Evolutionary conservation across 306 rosid genomes (phyloP).

Genomic region (Prinsepia uniflora): DNA sequence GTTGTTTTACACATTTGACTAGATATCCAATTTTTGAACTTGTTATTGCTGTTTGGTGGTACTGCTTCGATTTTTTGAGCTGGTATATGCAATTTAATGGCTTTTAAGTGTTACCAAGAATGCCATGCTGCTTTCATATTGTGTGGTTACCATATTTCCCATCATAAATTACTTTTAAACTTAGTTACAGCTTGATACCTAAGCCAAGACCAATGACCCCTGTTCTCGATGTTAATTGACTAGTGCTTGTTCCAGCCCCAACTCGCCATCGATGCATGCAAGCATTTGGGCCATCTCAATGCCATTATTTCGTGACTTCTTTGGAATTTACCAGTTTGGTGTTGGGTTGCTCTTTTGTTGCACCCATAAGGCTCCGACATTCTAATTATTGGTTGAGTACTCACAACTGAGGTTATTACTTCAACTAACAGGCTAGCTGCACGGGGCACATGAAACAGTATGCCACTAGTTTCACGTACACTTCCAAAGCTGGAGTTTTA

Average conservation of each 20-base stretch:
- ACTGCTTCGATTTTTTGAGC: not conserved
- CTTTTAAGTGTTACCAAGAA: not conserved
- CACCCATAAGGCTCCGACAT: not conserved
- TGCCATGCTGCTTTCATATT: not conserved
- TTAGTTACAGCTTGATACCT: not conserved
- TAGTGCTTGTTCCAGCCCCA: not conserved
- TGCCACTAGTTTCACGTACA: not conserved
- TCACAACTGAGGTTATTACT: not conserved
- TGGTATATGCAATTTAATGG: not conserved
- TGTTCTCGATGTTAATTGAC: not conserved
- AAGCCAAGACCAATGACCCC: not conserved
- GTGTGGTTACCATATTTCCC: not conserved
- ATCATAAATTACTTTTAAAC: not conserved
- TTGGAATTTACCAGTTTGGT: not conserved
- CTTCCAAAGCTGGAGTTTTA: not conserved
- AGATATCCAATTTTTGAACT: not conserved
- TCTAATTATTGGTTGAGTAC: not conserved
- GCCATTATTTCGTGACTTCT: not conserved
- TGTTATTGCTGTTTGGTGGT: not conserved
- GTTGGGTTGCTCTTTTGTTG: not conserved
- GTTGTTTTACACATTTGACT: slow-evolving; percentile 17
- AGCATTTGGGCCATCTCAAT: not conserved
- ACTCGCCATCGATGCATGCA: not conserved
- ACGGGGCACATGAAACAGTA: not conserved
- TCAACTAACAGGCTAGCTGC: not conserved